phyloP scores from a whole-genome alignment of 768 basidiomycete species.

The Glaciozyma antarctica region DNA sequence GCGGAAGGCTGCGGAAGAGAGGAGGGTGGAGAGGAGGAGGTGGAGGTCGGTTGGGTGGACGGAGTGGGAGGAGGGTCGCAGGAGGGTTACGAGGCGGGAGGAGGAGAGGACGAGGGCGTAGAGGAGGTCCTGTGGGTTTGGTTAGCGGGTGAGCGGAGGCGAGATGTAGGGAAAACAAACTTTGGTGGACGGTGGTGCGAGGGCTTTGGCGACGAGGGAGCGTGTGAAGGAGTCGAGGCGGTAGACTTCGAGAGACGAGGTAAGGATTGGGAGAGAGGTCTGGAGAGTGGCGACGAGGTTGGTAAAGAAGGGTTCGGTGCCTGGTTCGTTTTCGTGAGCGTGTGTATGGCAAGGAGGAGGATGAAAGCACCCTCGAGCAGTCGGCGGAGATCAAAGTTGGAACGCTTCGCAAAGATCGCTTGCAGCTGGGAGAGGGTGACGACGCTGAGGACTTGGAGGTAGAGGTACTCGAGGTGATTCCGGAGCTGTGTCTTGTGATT shows the following conservation, averaged over 20 bases:
- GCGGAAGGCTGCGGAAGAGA: slow-evolving; percentile 59
- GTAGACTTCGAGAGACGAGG: slow-evolving; percentile 16
- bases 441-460: slow-evolving; percentile 84
- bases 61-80: slow-evolving; percentile 83
- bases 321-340: no score
- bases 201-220: slow-evolving; percentile 4
- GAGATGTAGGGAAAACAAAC: slow-evolving; percentile 4
- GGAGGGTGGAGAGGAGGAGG: slow-evolving; percentile 71
- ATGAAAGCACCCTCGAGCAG: slow-evolving; percentile 39
- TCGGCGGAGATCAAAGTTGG: slow-evolving; percentile 71
- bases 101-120: slow-evolving; percentile 79
- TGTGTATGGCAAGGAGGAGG: no score
- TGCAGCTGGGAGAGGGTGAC: slow-evolving; percentile 75
- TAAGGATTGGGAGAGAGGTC: slow-evolving; percentile 46
- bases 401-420: slow-evolving; percentile 74
- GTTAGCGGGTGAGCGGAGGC: background rate
- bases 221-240: slow-evolving; percentile 2
- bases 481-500: slow-evolving; percentile 54
- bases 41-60: slow-evolving; percentile 71
- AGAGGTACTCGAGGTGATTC: slow-evolving; percentile 85
- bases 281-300: slow-evolving; percentile 62
- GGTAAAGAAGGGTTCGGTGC: slow-evolving; percentile 46
- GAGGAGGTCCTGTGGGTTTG: slow-evolving; percentile 39
- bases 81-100: slow-evolving; percentile 70
- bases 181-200: slow-evolving; percentile 3